A percentile compares a stretch with the other conserved stretches of the same genome.
phyloP scores from a whole-genome alignment of 1,284 basidiomycete species.

The Fomitopsis palustris region DNA sequence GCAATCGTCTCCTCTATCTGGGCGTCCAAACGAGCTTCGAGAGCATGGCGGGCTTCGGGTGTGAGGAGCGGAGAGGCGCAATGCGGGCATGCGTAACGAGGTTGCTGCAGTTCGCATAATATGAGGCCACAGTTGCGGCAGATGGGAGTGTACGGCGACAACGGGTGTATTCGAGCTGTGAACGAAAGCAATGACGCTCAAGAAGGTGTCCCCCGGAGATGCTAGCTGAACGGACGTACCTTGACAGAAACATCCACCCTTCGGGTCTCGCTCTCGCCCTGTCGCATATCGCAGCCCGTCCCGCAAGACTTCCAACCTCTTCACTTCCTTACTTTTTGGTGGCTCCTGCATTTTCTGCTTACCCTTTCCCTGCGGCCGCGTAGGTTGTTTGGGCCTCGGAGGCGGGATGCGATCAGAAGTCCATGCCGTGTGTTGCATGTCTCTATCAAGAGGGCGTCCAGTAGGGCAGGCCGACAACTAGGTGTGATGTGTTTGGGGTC shows the following conservation, averaged over 20 bases:
- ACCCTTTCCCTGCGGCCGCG: conserved; percentile 18
- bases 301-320: conserved; percentile 26
- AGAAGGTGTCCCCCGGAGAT: not conserved
- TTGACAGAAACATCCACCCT: conserved; percentile 67
- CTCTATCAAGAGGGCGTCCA: not conserved
- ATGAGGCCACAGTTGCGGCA: conserved; percentile 60
- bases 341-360: conserved; percentile 18
- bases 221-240: conserved; percentile 32
- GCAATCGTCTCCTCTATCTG: conserved; percentile 41
- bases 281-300: conserved; percentile 19
- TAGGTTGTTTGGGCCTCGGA: conserved; percentile 8
- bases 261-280: conserved; percentile 43
- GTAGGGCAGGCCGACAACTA: not conserved
- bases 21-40: conserved; percentile 40
- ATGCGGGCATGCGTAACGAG: conserved; percentile 54
- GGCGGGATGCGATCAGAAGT: conserved; percentile 26
- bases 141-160: conserved; percentile 54
- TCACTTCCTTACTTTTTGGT: conserved; percentile 28
- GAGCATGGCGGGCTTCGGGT: conserved; percentile 26
- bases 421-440: conserved; percentile 24
- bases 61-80: conserved; percentile 43
- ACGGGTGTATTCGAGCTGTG: conserved; percentile 52
- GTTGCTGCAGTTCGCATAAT: conserved; percentile 55
- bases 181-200: not conserved
- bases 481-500: not conserved